Percentiles rank a stretch among this genome's conserved stretches.
Evolutionary conservation across 768 basidiomycete species (phyloP).

Genomic region (Russula dissimulans): DNA sequence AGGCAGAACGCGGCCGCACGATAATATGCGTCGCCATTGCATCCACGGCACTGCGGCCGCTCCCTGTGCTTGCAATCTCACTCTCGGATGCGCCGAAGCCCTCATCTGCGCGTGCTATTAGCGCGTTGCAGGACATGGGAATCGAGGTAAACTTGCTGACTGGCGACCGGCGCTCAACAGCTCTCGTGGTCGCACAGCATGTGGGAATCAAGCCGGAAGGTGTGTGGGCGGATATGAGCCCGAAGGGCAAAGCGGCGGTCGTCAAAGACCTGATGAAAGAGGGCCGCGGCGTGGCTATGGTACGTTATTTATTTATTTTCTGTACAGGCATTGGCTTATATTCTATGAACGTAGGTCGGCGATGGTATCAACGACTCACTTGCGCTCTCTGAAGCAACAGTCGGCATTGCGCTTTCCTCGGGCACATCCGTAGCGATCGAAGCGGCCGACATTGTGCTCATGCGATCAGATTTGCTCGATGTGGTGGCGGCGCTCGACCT

Average conservation of each 20-base stretch:
- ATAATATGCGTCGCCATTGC: slow-evolving; percentile 78
- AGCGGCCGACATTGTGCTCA: slow-evolving; percentile 96
- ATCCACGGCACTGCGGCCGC: slow-evolving; percentile 33
- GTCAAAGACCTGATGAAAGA: slow-evolving; percentile 71
- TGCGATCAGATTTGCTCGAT: slow-evolving; percentile 93
- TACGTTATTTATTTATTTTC: slow-evolving; percentile 29
- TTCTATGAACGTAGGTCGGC: slow-evolving; percentile 57
- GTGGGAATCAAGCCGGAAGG: slow-evolving; percentile 77
- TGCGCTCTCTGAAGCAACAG: slow-evolving; percentile 89
- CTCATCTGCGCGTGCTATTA: slow-evolving; percentile 75
- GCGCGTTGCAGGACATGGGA: slow-evolving; percentile 77
- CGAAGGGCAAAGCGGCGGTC: slow-evolving; percentile 87
- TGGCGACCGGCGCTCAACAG: slow-evolving; percentile 82
- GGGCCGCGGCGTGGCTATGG: slow-evolving; percentile 83
- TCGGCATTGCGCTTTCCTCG: slow-evolving; percentile 92
- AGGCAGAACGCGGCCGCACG: slow-evolving; percentile 67
- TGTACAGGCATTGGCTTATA: background rate
- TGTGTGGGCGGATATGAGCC: slow-evolving; percentile 90
- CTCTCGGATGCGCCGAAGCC: slow-evolving; percentile 82
- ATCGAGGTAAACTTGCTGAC: slow-evolving; percentile 92
- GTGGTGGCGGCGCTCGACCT: slow-evolving; percentile 95
- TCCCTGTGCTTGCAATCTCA: slow-evolving; percentile 72
- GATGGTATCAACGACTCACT: slow-evolving; percentile 99
- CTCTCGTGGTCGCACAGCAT: slow-evolving; percentile 78
- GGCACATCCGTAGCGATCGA: slow-evolving; percentile 97